Evolutionary conservation across 305 asterid genomes (phyloP), one percentile per base, ranked within the genome.

Genomic region (Fraxinus albicans): DNA sequence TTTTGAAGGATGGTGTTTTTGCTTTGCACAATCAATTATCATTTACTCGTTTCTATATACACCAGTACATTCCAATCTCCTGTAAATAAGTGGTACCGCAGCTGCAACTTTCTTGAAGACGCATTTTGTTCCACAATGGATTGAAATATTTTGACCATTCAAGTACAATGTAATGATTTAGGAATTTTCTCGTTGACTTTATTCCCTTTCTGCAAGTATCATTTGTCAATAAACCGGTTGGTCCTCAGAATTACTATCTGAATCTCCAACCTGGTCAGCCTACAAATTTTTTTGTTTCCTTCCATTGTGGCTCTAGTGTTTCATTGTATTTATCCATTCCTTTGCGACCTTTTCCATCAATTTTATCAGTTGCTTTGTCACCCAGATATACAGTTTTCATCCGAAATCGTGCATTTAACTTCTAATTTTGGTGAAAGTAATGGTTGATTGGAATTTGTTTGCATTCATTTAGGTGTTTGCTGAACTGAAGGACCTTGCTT

Each of bases 401-500:
- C 19, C 6, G 27, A 17, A 19, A n/a, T n/a, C 10, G 2, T 55
- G 23, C 25, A 6, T 55, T 60, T 60, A 58, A 60, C 25, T 25
- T 13, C 1, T 60, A n/a, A 0, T 33, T 4, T 79, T 5, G 21
- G 76, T 40, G 1, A 23, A 73, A 73, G 42, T 50, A 9, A 27
- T 67, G 77, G 60, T 73, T 77, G 53, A 84, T 76, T 34, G 15
- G 31, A 47, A 44, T 73, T 12, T 72, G 12, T 50, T 27, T 84
- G 75, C 70, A 76, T 53, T 50, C 25, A 78, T 84, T 50, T 79
- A 94, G 98, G 97, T 92, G 76, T 93, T 94, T 82, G 91, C 97
- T 47, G 91, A 88, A 85, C 87, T 94, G 89, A 89, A 89, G 82
- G 85, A 91, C 86, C 94, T 94, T 50, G 87, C 96, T 4, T 88